phyloP scores from a whole-genome alignment of 129 eudicot genomes.

The carrot (Daucus carota) region DH1_v3.0 NC_030385.2:25963001-25963500 shows the following conservation, averaged over 20 bases:
- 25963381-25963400: not conserved
- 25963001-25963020: constrained; percentile 41
- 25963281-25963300: too few species aligned
- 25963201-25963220: constrained; percentile 95
- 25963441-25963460: too few species aligned
- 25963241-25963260: constrained; percentile 97
- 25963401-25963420: too few species aligned
- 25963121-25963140: constrained; percentile 77
- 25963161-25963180: constrained; percentile 55
- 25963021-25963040: constrained; percentile 94
- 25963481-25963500: too few species aligned
- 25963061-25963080: constrained; percentile 82
- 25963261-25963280: constrained; percentile 92
- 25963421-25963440: too few species aligned
- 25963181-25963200: constrained; percentile 90
- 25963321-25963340: not conserved
- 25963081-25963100: constrained; percentile 87
- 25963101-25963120: constrained; percentile 74
- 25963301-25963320: not conserved
- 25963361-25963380: not conserved
- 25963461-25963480: too few species aligned
- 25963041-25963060: constrained; percentile 92
- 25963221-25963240: constrained; percentile 87
- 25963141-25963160: constrained; percentile 28
- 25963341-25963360: not conserved